Conservation (phyloP, 768 basidiomycete species). For the Mycena olivaceomarginata region DNA sequence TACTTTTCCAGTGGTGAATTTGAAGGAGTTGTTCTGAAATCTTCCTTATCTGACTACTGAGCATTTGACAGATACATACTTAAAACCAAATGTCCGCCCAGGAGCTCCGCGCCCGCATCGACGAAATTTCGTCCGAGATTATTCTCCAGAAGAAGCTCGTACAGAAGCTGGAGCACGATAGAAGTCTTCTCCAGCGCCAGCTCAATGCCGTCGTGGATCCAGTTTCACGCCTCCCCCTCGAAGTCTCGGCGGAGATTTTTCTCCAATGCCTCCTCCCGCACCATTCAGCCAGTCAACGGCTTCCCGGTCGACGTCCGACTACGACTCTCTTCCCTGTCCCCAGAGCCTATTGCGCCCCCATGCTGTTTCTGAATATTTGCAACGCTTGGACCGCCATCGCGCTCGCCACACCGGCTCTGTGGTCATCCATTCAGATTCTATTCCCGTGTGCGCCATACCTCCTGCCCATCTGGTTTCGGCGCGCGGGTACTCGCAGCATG, state of each 20-base stretch:
- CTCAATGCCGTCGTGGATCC: constrained; percentile 2
- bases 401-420: background rate
- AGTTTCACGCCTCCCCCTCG: background rate
- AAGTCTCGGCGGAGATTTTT: background rate
- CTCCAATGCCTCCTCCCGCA: background rate
- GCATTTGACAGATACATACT: too few species aligned
- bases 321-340: too few species aligned
- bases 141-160: background rate
- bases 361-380: background rate
- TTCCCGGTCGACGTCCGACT: too few species aligned
- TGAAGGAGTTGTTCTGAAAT: too few species aligned
- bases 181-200: constrained; percentile 1
- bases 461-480: background rate
- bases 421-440: background rate
- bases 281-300: too few species aligned
- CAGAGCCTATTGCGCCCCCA: background rate
- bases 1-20: too few species aligned
- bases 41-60: too few species aligned
- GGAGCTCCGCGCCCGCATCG: constrained; percentile 1
- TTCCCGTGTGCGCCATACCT: background rate
- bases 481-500: background rate
- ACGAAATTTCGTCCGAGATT: background rate
- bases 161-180: background rate
- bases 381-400: background rate
- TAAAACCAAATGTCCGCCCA: background rate